phyloP scores from a whole-genome alignment of 805 yeast genomes.

The Tetrapisispora phaffii region DNA sequence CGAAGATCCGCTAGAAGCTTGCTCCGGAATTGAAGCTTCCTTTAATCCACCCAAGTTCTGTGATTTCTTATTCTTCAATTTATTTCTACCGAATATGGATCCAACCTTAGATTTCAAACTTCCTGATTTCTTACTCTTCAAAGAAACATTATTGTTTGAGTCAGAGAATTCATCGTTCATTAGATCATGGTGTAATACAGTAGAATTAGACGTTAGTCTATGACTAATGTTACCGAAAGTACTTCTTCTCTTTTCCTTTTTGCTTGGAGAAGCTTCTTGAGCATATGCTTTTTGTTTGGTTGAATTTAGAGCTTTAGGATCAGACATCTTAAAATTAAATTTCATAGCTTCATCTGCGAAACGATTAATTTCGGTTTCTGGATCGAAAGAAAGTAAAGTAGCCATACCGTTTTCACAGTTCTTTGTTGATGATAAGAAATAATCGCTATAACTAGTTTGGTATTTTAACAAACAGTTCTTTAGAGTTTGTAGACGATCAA shows the following conservation, averaged over 20 bases:
- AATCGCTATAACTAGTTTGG: constrained; percentile 51
- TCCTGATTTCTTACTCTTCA: constrained; percentile 27
- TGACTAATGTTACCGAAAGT: constrained; percentile 22
- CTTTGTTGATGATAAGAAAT: constrained; percentile 35
- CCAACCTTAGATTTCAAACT: constrained; percentile 63
- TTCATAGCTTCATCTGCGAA: constrained; percentile 38
- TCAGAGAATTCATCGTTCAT: constrained; percentile 26
- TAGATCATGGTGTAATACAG: constrained; percentile 26
- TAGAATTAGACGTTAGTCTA: constrained; percentile 22
- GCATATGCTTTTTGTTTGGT: background rate
- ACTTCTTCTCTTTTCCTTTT: constrained; percentile 21
- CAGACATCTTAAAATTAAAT: constrained; percentile 16
- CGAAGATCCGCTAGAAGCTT: background rate
- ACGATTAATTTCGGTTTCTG: constrained; percentile 48
- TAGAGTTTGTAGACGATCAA: constrained; percentile 48
- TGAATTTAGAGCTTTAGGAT: background rate
- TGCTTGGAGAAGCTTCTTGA: background rate
- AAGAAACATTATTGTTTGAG: constrained; percentile 21
- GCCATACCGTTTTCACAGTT: constrained; percentile 59
- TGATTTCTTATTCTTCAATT: constrained; percentile 30
- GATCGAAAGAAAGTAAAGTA: constrained; percentile 53
- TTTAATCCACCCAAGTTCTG: constrained; percentile 2
- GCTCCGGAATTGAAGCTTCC: background rate
- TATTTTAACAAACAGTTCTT: constrained; percentile 60
- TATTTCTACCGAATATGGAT: constrained; percentile 61